Evolutionary conservation across 2,329 filamentous ascomycete species (phyloP), one percentile per base, ranked within the genome.

Genomic region (Gnomoniopsis sp.): DNA sequence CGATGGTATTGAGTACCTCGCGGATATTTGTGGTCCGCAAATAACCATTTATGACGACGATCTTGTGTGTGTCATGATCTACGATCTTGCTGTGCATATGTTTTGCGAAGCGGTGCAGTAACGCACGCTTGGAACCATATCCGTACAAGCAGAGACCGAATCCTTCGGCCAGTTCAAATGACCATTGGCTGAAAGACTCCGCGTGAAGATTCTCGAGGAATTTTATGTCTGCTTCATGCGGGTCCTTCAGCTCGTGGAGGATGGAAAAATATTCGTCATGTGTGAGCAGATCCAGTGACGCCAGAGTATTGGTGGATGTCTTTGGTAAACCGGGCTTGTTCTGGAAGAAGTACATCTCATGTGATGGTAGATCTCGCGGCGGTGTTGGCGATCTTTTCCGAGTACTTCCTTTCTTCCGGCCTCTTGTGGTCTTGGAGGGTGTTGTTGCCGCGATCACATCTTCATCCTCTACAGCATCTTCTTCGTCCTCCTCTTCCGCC

Each of bases 91-190:
- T 73, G 67, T 90, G 84, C 15, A 90, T 68, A 71, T 90, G 84
- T 57, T 85, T 82, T 0, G 91, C 92, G 70, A 96, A 96, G 47
- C 83, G 80, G 60, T 88, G 85, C 11, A 93, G 78, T 1, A 98
- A 82, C 3, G 79, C 75, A 36, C 90, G 82, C 73, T 99, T 99
- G 2, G 92, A 96, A 1, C 95, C 95, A 70, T 91, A 96, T 33
- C 95, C 95, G 70, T 96, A 97, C 0, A 97, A 76, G 69, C 95
- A 96, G 53, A 98, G 79, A 67, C 90, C 92, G 77, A 96, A 98
- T 22, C 87, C 87, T 70, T 96, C 86, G 6, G 86, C 80, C 17
- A 98, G 82, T 76, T 99, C 95, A 70, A 98, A 97, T 0, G 83
- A 77, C 95, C 95, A 99, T 70, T 98, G 95, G 1, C 88, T 83